These are phyloP conservation scores for Geotrichum klebahnii DNA, from an alignment of 1,139 yeast genomes.

Conservation along the genomic window DNA sequence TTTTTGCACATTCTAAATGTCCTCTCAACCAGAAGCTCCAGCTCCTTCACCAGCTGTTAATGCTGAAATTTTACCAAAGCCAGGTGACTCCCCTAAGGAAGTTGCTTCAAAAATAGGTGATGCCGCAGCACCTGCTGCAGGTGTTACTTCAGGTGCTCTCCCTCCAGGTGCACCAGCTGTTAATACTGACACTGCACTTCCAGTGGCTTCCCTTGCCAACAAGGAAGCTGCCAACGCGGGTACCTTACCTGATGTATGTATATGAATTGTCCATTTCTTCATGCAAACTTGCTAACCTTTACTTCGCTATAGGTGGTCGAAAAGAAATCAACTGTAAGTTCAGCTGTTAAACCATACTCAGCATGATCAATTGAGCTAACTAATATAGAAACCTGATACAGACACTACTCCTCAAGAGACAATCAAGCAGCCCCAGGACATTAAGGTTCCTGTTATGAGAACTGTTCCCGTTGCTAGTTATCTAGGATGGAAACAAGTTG, in stretches of 20 bases:
- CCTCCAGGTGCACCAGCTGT: slow-evolving; percentile 32
- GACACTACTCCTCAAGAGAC: slow-evolving; percentile 15
- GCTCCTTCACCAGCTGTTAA: slow-evolving; percentile 5
- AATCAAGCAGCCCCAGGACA: slow-evolving; percentile 9
- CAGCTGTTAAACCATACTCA: slow-evolving; percentile 2
- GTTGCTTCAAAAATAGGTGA: slow-evolving; percentile 14
- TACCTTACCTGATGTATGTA: slow-evolving; percentile 8
- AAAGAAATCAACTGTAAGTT: background rate
- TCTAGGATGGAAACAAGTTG: slow-evolving; percentile 91
- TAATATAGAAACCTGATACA: slow-evolving; percentile 13
- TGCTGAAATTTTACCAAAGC: slow-evolving; percentile 6
- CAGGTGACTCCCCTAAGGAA: slow-evolving; percentile 19
- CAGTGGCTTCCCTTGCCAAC: slow-evolving; percentile 33
- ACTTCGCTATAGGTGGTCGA: background rate
- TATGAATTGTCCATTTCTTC: background rate
- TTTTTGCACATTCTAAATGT: slow-evolving; percentile 6
- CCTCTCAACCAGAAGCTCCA: slow-evolving; percentile 7
- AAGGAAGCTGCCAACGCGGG: slow-evolving; percentile 30
- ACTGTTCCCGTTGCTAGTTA: slow-evolving; percentile 12
- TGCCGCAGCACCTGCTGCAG: slow-evolving; percentile 25
- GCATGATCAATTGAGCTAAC: slow-evolving; percentile 4
- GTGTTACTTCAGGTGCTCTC: slow-evolving; percentile 29
- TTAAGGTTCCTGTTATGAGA: background rate
- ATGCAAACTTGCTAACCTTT: background rate
- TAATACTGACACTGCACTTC: slow-evolving; percentile 33